Evolutionary conservation across 805 yeast genomes (phyloP).

Genomic region (Metschnikowia noctiluminum): DNA sequence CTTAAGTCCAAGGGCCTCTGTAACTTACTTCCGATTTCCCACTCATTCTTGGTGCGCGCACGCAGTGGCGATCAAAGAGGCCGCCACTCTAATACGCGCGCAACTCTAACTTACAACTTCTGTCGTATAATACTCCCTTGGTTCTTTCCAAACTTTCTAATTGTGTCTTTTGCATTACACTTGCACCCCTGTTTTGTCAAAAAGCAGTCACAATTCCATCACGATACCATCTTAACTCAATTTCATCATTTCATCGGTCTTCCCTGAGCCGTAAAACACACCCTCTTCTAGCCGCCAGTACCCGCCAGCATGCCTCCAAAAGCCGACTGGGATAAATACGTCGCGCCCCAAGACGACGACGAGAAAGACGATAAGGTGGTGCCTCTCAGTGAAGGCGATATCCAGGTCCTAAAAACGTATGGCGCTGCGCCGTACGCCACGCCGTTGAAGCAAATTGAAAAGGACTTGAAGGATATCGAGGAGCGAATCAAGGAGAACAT

Average conservation of each 20-base stretch:
- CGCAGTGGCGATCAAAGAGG: slow-evolving; percentile 3
- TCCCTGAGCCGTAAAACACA: no score
- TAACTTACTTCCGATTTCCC: no score
- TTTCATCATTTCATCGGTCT: no score
- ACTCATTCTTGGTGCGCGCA: slow-evolving; percentile 4
- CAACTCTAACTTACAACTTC: no score
- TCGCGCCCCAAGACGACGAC: slow-evolving; percentile 75
- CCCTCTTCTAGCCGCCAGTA: neutral
- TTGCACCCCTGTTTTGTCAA: no score
- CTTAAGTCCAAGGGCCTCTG: no score
- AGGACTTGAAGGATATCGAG: slow-evolving; percentile 82
- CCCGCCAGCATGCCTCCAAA: slow-evolving; percentile 76
- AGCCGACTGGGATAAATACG: slow-evolving; percentile 97
- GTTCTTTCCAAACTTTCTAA: no score
- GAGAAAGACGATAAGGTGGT: slow-evolving; percentile 64
- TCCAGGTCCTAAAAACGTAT: slow-evolving; percentile 93
- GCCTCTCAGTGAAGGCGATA: slow-evolving; percentile 94
- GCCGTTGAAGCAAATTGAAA: slow-evolving; percentile 75
- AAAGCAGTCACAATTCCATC: no score
- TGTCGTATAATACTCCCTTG: no score
- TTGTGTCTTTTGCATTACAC: no score
- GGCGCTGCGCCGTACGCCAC: slow-evolving; percentile 96
- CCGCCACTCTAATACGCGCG: no score
- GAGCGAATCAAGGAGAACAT: slow-evolving; percentile 88
- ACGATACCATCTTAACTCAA: no score